These are phyloP conservation scores for Oryza australiensis DNA, from an alignment of 176 grass and related monocot species.

Conservation along the genomic window DNA sequence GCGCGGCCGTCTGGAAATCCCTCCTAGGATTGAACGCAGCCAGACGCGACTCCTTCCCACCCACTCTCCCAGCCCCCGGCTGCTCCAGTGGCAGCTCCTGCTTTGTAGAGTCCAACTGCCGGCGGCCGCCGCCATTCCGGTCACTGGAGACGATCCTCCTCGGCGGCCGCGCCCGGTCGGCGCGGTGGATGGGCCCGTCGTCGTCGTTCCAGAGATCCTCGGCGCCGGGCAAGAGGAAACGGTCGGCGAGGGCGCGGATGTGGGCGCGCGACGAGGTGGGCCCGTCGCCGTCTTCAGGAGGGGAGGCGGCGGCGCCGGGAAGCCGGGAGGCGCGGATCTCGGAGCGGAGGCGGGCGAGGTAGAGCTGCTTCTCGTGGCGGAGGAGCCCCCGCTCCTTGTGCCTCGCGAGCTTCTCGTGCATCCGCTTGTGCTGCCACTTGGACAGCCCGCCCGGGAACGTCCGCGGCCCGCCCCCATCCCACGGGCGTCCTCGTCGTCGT, in stretches of 20 bases:
- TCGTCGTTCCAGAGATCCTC: conserved; percentile 96
- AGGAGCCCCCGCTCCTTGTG: conserved; percentile 71
- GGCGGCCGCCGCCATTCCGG: not conserved
- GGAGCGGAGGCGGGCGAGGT: conserved; percentile 71
- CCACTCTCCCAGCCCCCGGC: not conserved
- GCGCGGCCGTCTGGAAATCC: conserved; percentile 13
- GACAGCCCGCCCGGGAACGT: conserved; percentile 81
- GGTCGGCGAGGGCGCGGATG: conserved; percentile 66
- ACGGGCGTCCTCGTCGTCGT: no score
- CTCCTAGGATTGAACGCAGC: conserved; percentile 37
- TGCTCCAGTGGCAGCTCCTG: conserved; percentile 37
- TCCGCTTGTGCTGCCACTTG: conserved; percentile 92
- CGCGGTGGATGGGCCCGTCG: conserved; percentile 58
- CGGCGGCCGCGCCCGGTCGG: not conserved
- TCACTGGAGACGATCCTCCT: not conserved
- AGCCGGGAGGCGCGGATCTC: conserved; percentile 60
- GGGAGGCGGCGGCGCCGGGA: conserved; percentile 7
- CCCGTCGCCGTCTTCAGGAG: not conserved
- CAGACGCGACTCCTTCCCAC: not conserved
- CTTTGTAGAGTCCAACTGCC: not conserved
- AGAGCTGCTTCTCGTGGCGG: conserved; percentile 82
- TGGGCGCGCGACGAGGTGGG: conserved; percentile 64
- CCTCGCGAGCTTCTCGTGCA: conserved; percentile 89
- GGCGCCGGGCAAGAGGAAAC: conserved; percentile 65
- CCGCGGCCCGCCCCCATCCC: conserved; percentile 75